Evolutionary conservation across 2,329 filamentous ascomycete genomes (phyloP), one percentile per base, ranked within the genome.

Genomic region (Geosmithia flava): DNA sequence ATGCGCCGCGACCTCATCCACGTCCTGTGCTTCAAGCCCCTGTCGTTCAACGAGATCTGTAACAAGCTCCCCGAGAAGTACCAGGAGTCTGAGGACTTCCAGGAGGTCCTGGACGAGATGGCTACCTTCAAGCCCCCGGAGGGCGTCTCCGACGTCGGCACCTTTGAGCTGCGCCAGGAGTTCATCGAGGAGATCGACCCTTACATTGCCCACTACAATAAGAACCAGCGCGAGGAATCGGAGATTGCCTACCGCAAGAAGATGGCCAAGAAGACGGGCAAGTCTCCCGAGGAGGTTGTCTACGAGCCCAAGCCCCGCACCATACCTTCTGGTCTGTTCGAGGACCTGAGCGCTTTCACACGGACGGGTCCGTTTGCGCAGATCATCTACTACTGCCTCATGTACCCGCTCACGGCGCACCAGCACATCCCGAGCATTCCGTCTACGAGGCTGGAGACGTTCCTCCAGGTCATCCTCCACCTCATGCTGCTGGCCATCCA

Each of bases 201-300:
- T 1, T 98, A 96, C 62, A 93, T 90, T 58, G 86, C 90, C 7
- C 89, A 97, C 60, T 98, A 95, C 64, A 94, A 83, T 58, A 95
- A 95, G 61, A 98, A 98, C 58, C 91, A 97, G 63, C 80, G 93
- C 46, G 93, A 98, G 60, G 93, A 98, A 62, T 88, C 91, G 0
- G 93, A 98, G 64, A 82, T 79, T 55, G 85, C 89, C 3, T 96
- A 93, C 68, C 88, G 85, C 56, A 83, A 85, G 58, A 85, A 87
- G 71, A 81, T 93, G 71, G 87, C 89, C 11, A 89, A 89, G 67
- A 89, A 86, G 66, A 88, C 84, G 0, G 89, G 90, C 17, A 89
- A 90, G 61, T 74, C 82, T 42, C 69, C 78, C 1, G 81, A 87
- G 41, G 89, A 96, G 48, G 82, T 97, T 50, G 89, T 97, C 2